Base-by-base conservation (phyloP, 108 stramenopile genomes). In the Hondaea fermentalgiana region DNA sequence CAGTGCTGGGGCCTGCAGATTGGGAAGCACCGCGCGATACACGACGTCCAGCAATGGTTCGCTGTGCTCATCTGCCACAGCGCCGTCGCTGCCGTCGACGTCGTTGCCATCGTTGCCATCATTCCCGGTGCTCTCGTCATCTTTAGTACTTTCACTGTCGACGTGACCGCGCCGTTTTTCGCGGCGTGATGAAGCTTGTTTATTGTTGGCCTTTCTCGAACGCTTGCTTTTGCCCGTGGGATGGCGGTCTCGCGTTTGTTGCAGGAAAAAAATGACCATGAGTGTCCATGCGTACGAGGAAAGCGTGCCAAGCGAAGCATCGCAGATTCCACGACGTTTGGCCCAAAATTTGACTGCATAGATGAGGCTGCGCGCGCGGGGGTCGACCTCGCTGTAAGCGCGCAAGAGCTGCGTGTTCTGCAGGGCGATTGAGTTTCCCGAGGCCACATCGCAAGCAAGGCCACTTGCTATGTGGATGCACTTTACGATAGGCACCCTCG, bases 381-480 rank as follows among this genome's bases (percentile, higher is more conserved):
- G 47, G 44, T 89, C 72, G 29, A 58, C 12, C 12, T 10, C 10
- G 10, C 25, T 58, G 58, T 89, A 89, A 5, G 58, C 6, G 17
- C 72, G 72, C 72, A 89, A 72, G 2, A 89, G 72, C 43, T 28
- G 42, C 28, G 72, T 72, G 89, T 89, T 89, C 21, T 89, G 72
- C 17, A 89, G 58, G 12, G 76, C 76, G 28, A 83, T 53, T 0
- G 51, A 55, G 5, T 83, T 83, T 12, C 76, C 76, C 10, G 76
- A 83, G 10, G 76, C 76, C n/a, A 83, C 51, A 53, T 83, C 76
- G 23, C 76, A 83, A 0, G 45, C 76, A 35, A 83, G 17, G 49
- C 76, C 76, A 83, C 43, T 28, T 6, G 19, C 76, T 6, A 35
- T 45, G 76, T 83, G 76, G 1, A 83, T 4, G 51, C 76, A 83